Conservation (phyloP, 192 early-diverging fungal species). For the Pilobolus umbonatus region DNA sequence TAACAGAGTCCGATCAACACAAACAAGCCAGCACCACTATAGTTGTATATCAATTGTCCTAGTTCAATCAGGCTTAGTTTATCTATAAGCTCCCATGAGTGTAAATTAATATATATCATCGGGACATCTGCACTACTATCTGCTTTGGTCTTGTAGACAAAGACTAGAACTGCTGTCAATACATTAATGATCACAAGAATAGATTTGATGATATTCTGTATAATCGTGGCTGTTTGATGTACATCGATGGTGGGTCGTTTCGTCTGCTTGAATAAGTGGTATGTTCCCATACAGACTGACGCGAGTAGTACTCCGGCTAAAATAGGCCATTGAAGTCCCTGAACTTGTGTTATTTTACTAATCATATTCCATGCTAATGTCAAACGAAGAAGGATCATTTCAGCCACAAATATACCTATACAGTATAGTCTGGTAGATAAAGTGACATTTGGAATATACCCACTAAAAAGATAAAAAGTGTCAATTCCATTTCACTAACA, state of each 20-base stretch:
- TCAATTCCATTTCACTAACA: not conserved
- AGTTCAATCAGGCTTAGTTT: conserved; percentile 19
- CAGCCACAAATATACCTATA: not conserved
- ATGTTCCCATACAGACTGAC: not conserved
- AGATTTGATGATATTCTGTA: conserved; percentile 9
- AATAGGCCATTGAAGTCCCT: not conserved
- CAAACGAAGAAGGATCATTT: conserved; percentile 38
- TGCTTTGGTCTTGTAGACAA: conserved; percentile 31
- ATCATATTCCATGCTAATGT: conserved; percentile 45
- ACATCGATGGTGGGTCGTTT: not conserved
- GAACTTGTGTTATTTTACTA: conserved; percentile 16
- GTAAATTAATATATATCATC: conserved; percentile 9
- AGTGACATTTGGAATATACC: not conserved
- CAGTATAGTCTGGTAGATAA: not conserved
- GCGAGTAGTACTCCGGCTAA: not conserved
- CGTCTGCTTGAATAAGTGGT: not conserved
- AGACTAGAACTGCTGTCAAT: conserved; percentile 11
- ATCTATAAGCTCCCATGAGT: conserved; percentile 5
- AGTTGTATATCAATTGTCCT: conserved; percentile 31
- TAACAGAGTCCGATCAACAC: conserved; percentile 20
- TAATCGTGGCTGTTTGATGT: conserved; percentile 8
- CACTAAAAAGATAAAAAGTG: not conserved
- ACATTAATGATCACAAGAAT: not conserved
- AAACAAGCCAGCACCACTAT: conserved; percentile 21
- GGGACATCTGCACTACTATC: conserved; percentile 7